Evolutionary conservation across 2,329 filamentous ascomycete species (phyloP), one percentile per base, ranked within the genome.

Genomic region (Aaosphaeria pasadenensis): DNA sequence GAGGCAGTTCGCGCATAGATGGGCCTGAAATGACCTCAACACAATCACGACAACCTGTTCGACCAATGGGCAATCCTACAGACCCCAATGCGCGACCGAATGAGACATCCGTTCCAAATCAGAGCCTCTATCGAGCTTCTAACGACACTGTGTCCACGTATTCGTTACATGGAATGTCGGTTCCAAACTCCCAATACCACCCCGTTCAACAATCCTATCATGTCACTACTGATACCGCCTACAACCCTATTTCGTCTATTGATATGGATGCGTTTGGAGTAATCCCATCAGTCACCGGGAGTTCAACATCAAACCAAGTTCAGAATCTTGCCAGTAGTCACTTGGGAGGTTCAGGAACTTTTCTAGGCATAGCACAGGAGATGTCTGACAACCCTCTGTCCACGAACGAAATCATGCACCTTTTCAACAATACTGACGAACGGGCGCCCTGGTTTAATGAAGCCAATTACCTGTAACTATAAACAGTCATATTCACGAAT

Each of bases 301-400:
- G 17, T 24, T 24, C 17, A 24, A 24, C 17, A 24, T 2, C 17
- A 24, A 24, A 24, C 17, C 17, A 24, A 3, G 17, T 24, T 24
- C 17, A 24, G 17, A 24, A 28, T 9, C 42, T 52, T 6, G 43
- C 47, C 28, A 52, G 43, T 30, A 38, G 49, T 7, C 47, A 55
- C 33, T 35, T 59, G n/a, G 51, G 43, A 4, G 47, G 52, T 17
- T 45, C 50, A 7, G 56, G 56, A 7, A 56, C 48, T 32, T 62
- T 60, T 29, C 51, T 60, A 4, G 59, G 59, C 4, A 58, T 62
- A 6, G 59, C 57, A 30, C 58, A 61, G 24, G 58, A 58, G 32
- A 46, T 53, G 3, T 61, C 59, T 5, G 58, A 60, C 39, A 59
- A 58, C 28, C 59, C 58, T 1, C 50, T 56, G 31, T 54, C 59